phyloP scores from a whole-genome alignment of 805 yeast species.

The Pichia heedii region DNA sequence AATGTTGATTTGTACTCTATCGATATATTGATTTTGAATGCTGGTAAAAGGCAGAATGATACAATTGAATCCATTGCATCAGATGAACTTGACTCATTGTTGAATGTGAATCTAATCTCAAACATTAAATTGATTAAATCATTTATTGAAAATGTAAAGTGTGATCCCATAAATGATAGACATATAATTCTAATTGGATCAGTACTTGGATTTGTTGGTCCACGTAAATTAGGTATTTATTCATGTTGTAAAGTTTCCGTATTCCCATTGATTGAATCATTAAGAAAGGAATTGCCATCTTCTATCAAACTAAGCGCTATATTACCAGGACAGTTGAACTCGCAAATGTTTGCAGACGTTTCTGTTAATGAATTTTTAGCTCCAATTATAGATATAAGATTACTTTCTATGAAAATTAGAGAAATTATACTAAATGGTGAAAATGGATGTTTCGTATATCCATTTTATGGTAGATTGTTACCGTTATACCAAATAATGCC shows the following conservation, averaged over 20 bases:
- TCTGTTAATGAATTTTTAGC: slow-evolving; percentile 37
- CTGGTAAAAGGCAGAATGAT: slow-evolving; percentile 36
- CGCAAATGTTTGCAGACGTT: slow-evolving; percentile 42
- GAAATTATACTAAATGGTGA: slow-evolving; percentile 30
- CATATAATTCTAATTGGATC: slow-evolving; percentile 39
- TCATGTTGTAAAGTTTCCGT: slow-evolving; percentile 42
- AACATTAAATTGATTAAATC: slow-evolving; percentile 33
- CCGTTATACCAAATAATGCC: slow-evolving; percentile 38
- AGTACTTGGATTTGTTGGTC: slow-evolving; percentile 40
- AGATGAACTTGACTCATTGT: slow-evolving; percentile 23
- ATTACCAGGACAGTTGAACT: slow-evolving; percentile 42
- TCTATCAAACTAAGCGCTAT: slow-evolving; percentile 29
- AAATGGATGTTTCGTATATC: slow-evolving; percentile 35
- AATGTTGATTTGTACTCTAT: slow-evolving; percentile 8
- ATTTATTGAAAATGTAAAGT: slow-evolving; percentile 15
- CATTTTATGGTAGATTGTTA: slow-evolving; percentile 39
- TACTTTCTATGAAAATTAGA: slow-evolving; percentile 30
- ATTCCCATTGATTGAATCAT: slow-evolving; percentile 35
- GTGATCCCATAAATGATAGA: slow-evolving; percentile 16
- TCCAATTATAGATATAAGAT: slow-evolving; percentile 34
- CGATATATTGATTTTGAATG: slow-evolving; percentile 37
- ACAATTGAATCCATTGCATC: slow-evolving; percentile 22
- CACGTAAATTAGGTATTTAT: slow-evolving; percentile 38
- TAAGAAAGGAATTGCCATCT: slow-evolving; percentile 31
- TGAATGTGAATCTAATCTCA: slow-evolving; percentile 36